phyloP scores from a whole-genome alignment of 805 yeast genomes.

The Metschnikowia gelsemii region DNA sequence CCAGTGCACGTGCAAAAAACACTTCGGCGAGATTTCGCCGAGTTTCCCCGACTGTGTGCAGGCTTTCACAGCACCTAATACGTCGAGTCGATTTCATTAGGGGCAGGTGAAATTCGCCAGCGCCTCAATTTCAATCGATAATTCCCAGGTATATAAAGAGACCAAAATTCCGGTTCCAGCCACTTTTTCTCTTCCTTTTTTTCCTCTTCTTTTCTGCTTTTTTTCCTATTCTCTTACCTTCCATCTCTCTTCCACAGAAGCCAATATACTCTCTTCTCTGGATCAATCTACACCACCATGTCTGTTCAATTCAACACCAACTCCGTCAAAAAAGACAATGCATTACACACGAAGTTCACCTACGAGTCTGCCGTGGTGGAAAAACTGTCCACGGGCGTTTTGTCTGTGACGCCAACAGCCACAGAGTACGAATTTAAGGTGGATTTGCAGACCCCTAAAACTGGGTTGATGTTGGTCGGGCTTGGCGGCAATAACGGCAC shows the following conservation, averaged over 20 bases:
- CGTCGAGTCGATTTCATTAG: constrained; percentile 2
- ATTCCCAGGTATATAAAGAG: neutral
- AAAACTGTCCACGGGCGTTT: constrained; percentile 48
- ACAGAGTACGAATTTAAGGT: constrained; percentile 83
- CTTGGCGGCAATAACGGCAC: constrained; percentile 97
- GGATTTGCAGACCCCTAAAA: constrained; percentile 75
- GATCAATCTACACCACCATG: constrained; percentile 10
- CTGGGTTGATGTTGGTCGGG: constrained; percentile 90
- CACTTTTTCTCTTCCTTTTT: neutral
- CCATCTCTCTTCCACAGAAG: neutral
- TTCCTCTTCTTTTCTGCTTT: neutral
- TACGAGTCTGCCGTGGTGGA: constrained; percentile 77
- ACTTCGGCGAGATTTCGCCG: constrained; percentile 24
- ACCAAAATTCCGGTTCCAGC: neutral
- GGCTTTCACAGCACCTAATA: constrained; percentile 6
- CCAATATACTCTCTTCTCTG: neutral
- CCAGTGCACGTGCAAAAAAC: constrained; percentile 8
- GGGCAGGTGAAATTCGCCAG: neutral
- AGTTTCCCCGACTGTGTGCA: constrained; percentile 10
- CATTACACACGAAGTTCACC: constrained; percentile 59
- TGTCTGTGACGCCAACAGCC: constrained; percentile 66
- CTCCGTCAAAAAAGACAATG: constrained; percentile 48
- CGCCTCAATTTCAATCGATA: neutral
- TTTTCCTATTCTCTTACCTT: neutral
- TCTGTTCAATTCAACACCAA: constrained; percentile 32